phyloP scores from a whole-genome alignment of 257 asterid species.

The Capsicum chinense region DNA sequence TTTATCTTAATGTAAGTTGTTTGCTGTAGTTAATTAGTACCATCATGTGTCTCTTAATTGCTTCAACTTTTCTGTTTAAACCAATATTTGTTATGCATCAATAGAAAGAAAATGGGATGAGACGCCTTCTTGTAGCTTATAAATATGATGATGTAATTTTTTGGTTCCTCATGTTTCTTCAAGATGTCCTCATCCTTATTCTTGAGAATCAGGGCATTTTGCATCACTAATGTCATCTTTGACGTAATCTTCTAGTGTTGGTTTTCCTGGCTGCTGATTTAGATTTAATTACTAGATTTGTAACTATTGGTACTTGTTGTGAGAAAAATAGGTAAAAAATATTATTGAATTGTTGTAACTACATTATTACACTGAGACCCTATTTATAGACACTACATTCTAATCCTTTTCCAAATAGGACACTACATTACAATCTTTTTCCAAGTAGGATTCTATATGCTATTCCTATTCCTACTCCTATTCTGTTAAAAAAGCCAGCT shows the following conservation, averaged over 20 bases:
- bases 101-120: neutral
- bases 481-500: neutral
- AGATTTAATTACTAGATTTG: neutral
- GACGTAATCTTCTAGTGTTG: neutral
- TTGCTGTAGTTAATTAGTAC: neutral
- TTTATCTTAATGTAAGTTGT: slow-evolving; percentile 86
- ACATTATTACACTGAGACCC: too few species aligned
- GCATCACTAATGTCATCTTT: neutral
- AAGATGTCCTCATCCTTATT: neutral
- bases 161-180: neutral
- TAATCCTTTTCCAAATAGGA: too few species aligned
- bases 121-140: slow-evolving; percentile 3
- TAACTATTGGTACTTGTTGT: neutral
- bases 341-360: too few species aligned
- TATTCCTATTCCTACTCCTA: too few species aligned
- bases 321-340: too few species aligned
- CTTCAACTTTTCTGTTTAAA: neutral
- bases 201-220: neutral
- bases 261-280: slow-evolving; percentile 6
- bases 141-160: slow-evolving; percentile 4
- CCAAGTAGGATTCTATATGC: too few species aligned
- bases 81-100: neutral
- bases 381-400: too few species aligned
- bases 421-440: too few species aligned
- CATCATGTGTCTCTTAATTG: slow-evolving; percentile 9